Base-by-base conservation (phyloP, 1,139 yeast species). In the Pichia sp. region DNA sequence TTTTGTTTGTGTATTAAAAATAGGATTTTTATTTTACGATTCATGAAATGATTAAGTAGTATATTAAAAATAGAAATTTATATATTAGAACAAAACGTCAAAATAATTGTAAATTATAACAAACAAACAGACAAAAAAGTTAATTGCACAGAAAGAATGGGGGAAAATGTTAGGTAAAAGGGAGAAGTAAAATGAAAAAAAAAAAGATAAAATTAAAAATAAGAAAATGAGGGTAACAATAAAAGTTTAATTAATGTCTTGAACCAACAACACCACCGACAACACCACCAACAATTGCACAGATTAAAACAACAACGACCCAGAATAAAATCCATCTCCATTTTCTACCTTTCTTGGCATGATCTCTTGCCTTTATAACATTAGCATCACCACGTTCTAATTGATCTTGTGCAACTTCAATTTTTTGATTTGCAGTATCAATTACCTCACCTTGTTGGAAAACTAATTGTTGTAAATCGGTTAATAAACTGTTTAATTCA, bases 311-410 rank as follows among this genome's bases (percentile, higher is more conserved):
- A 52, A 77, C 65, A 57, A 75, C 63, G 61, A 88, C 81, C 59
- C 78, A 68, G 55, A 79, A 72, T 65, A 96, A 85, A 80, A 93
- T 85, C 70, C 87, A 75, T 72, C 78, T 88, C 83, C 88, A 88
- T 64, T 72, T 86, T 71, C 98, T 80, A 40, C 95, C 94, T 56
- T 85, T 82, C 63, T 80, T 80, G 40, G 98, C 98, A 60, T 80
- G 77, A 53, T 74, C 77, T 46, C 87, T 89, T 14, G 98, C 99
- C 64, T 84, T 81, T 60, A 83, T 78, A 42, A 95, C 88, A 65
- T 93, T 95, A 15, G 94, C 95, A 33, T 88, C 87, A 63, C 97
- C 99, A 61, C 81, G 80, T 67, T 89, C 96, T 54, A 91, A 78
- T 62, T 91, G 95, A 48, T 77, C 80, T 64, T 88, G 96, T 28